Percentiles rank a stretch among this genome's conserved stretches.
These are phyloP conservation scores for Eleusine indica DNA, from an alignment of 176 grass and related monocot species.

Conservation along the genomic window DNA sequence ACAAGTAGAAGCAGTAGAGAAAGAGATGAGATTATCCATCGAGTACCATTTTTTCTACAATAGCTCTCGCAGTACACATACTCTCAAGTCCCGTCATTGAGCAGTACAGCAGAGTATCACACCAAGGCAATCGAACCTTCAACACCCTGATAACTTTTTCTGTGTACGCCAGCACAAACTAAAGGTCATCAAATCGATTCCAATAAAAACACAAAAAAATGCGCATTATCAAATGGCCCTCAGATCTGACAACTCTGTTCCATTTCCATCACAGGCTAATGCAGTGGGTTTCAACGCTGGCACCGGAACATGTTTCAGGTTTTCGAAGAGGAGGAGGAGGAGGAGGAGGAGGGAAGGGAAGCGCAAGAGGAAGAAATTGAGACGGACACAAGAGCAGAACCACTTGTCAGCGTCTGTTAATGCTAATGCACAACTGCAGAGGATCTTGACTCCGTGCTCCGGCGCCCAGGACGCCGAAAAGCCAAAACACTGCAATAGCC, in stretches of 20 bases:
- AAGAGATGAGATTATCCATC: neutral
- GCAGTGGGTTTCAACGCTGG: conserved; percentile 34
- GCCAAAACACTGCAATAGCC: conserved; percentile 37
- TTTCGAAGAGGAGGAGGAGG: neutral
- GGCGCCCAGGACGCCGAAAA: conserved; percentile 32
- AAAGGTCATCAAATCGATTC: neutral
- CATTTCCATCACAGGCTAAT: conserved; percentile 22
- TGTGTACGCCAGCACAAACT: neutral
- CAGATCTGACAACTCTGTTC: conserved; percentile 13
- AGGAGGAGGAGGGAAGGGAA: neutral
- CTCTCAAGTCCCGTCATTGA: neutral
- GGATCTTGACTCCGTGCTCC: neutral
- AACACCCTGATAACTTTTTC: neutral
- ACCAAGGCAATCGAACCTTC: neutral
- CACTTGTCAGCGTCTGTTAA: neutral
- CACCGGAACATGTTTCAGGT: neutral
- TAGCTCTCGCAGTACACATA: neutral
- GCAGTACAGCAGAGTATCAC: neutral
- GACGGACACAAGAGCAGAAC: neutral
- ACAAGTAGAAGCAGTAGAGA: neutral
- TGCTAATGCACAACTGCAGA: no score
- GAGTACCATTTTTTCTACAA: neutral
- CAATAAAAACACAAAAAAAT: neutral
- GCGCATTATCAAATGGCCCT: neutral
- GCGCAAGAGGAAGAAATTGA: no score